These are phyloP conservation scores for Schizosaccharomyces osmophilus DNA, from an alignment of 805 yeast genomes.

Conservation along the genomic window DNA sequence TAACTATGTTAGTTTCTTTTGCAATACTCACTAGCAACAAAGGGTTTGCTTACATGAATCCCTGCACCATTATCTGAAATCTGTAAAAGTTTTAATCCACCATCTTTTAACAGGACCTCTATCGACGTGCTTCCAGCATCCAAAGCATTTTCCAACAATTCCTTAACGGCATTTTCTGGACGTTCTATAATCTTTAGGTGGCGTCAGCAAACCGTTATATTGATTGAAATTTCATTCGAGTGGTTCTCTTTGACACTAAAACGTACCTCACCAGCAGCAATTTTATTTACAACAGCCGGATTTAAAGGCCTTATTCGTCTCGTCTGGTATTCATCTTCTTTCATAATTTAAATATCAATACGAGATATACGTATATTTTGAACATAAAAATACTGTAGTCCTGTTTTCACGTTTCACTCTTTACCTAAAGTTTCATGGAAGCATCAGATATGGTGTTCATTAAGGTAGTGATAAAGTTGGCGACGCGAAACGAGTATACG, in stretches of 20 bases:
- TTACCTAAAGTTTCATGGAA: no score
- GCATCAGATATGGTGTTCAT: no score
- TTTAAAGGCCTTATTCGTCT: conserved; percentile 25
- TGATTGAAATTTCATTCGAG: neutral
- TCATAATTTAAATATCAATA: neutral
- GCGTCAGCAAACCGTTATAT: neutral
- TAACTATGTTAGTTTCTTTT: conserved; percentile 3
- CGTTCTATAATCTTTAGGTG: conserved; percentile 55
- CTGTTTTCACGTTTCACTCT: no score
- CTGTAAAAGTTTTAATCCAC: conserved; percentile 69
- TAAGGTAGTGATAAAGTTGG: no score
- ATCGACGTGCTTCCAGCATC: conserved; percentile 60
- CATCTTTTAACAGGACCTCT: conserved; percentile 69
- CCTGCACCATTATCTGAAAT: conserved; percentile 81
- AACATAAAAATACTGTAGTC: no score
- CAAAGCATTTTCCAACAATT: conserved; percentile 70
- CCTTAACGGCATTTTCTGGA: conserved; percentile 86
- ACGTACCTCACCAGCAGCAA: conserved; percentile 57
- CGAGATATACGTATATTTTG: no score
- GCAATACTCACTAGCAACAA: neutral
- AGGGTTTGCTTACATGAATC: conserved; percentile 17
- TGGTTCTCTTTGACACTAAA: neutral
- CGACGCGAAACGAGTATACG: no score
- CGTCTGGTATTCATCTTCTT: neutral
- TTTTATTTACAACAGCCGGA: conserved; percentile 52